Conservation (phyloP, 1,284 basidiomycete genomes). For the Moesziomyces parantarcticus region DNA sequence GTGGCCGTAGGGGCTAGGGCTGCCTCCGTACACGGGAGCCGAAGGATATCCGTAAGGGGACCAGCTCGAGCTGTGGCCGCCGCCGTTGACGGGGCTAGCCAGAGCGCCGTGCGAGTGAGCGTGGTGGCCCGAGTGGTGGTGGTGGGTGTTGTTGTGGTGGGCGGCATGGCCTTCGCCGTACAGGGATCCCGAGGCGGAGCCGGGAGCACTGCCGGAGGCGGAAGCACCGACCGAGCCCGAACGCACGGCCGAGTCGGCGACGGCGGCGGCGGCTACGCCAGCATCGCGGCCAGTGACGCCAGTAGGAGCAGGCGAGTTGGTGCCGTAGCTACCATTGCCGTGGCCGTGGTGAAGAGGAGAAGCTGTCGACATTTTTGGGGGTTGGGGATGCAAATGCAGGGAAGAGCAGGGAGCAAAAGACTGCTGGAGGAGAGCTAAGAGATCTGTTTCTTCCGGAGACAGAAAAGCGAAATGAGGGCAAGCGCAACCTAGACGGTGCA, state of each 20-base stretch:
- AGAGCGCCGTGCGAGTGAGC: conserved; percentile 37
- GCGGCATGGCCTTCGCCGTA: conserved; percentile 49
- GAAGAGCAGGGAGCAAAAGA: no score
- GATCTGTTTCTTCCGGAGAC: no score
- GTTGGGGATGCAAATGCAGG: not conserved
- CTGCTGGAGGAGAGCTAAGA: no score
- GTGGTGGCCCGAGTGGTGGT: conserved; percentile 45
- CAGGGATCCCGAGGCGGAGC: conserved; percentile 45
- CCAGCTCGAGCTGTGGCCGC: conserved; percentile 50
- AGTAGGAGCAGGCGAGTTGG: conserved; percentile 48
- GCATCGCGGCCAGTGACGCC: conserved; percentile 37
- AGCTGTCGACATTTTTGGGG: conserved; percentile 41
- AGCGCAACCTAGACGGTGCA: no score
- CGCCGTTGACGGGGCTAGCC: conserved; percentile 47
- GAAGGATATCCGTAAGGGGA: conserved; percentile 52
- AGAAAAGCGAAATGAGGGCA: no score
- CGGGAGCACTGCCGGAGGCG: conserved; percentile 46
- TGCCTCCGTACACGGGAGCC: conserved; percentile 46
- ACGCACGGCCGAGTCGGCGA: conserved; percentile 42
- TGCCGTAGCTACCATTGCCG: conserved; percentile 42
- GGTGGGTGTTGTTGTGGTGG: conserved; percentile 37
- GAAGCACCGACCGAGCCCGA: conserved; percentile 45
- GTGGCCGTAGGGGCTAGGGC: conserved; percentile 51
- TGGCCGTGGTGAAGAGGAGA: conserved; percentile 54
- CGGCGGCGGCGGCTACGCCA: conserved; percentile 38